A percentile compares a stretch with the other conserved stretches of the same genome.
These are phyloP conservation scores for Aspergillus sp. DNA, from an alignment of 2,329 filamentous ascomycete genomes.

Conservation along the genomic window DNA sequence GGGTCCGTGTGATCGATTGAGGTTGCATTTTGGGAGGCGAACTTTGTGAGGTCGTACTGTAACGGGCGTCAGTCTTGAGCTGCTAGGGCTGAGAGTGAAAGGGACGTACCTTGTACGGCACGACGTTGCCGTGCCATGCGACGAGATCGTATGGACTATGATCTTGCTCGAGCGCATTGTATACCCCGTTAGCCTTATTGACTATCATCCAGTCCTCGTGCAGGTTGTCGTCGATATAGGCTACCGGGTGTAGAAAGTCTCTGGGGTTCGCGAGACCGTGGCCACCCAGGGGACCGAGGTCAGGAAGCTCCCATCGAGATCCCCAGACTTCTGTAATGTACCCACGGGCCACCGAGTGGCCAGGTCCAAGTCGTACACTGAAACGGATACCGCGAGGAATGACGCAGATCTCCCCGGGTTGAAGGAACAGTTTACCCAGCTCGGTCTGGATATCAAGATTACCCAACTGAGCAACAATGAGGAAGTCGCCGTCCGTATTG, in stretches of 20 bases:
- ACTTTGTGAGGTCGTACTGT: slow-evolving; percentile 61
- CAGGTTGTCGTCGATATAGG: slow-evolving; percentile 58
- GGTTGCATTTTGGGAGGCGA: slow-evolving; percentile 60
- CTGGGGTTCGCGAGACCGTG: slow-evolving; percentile 66
- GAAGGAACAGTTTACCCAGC: slow-evolving; percentile 62
- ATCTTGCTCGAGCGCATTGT: slow-evolving; percentile 61
- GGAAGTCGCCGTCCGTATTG: slow-evolving; percentile 65
- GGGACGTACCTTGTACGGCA: slow-evolving; percentile 54
- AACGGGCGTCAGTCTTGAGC: background rate
- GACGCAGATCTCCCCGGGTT: slow-evolving; percentile 66
- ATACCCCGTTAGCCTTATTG: slow-evolving; percentile 62
- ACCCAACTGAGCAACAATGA: slow-evolving; percentile 66
- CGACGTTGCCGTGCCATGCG: slow-evolving; percentile 69
- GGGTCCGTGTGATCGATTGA: slow-evolving; percentile 70
- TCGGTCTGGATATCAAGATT: slow-evolving; percentile 67
- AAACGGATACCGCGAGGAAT: slow-evolving; percentile 66
- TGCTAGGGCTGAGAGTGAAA: background rate
- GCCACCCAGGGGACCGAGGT: slow-evolving; percentile 67
- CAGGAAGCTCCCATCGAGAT: slow-evolving; percentile 64
- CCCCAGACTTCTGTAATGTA: slow-evolving; percentile 69
- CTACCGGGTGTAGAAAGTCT: slow-evolving; percentile 66
- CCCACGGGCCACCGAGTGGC: slow-evolving; percentile 57
- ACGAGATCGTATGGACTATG: slow-evolving; percentile 71
- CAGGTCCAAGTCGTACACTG: slow-evolving; percentile 58
- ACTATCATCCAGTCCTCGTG: slow-evolving; percentile 58